A percentile compares a stretch with the other conserved stretches of the same genome.
phyloP scores from a whole-genome alignment of 73 alveolate species.

The Paramecium tetraurelia region DNA sequence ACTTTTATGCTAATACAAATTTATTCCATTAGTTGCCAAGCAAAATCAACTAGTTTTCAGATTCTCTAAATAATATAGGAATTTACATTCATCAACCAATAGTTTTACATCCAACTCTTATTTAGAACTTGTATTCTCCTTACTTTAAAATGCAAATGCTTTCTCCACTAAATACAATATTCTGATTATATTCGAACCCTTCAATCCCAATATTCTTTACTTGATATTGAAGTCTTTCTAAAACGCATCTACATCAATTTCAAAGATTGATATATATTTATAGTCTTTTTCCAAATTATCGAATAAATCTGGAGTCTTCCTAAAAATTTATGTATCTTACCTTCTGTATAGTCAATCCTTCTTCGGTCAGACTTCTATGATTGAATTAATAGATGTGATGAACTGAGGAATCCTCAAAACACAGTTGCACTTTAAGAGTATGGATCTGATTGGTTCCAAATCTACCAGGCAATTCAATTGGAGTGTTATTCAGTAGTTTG shows the following conservation, averaged over 20 bases:
- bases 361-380: neutral
- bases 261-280: conserved; percentile 21
- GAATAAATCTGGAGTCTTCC: neutral
- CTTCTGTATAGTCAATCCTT: neutral
- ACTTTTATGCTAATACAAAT: conserved; percentile 30
- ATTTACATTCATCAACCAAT: neutral
- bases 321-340: neutral
- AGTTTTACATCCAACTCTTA: neutral
- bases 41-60: neutral
- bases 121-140: neutral
- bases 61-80: neutral
- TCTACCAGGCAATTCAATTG: neutral
- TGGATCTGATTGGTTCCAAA: neutral
- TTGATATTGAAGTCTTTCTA: conserved; percentile 8
- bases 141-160: conserved; percentile 1
- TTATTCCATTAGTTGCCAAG: conserved; percentile 18
- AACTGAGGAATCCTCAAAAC: conserved; percentile 39
- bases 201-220: conserved; percentile 17
- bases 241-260: conserved; percentile 29
- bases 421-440: neutral
- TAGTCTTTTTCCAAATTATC: neutral
- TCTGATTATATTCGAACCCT: conserved; percentile 15
- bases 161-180: conserved; percentile 12
- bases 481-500: conserved; percentile 1
- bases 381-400: conserved; percentile 8